Conservation (phyloP, 139 green algal genomes). For the Coelastrella sp. region DNA sequence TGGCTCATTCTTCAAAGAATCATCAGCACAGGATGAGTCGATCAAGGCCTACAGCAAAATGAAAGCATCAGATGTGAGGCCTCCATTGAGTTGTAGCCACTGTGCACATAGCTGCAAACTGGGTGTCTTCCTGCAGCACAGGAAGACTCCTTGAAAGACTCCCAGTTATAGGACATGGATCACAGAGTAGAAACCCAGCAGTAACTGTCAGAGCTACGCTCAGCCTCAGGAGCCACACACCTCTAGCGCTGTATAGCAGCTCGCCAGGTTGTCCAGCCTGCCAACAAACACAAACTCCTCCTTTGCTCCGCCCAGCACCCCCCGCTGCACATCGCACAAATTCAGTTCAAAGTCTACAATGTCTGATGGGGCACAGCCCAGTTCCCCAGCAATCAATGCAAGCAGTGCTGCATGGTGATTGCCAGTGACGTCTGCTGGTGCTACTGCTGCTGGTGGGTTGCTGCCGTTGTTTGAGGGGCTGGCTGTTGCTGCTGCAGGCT, state of each 20-base stretch:
- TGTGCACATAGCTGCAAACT: too few species aligned
- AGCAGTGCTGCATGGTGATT: slow-evolving; percentile 86
- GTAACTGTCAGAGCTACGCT: too few species aligned
- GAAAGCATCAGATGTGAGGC: background rate
- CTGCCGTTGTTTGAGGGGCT: background rate
- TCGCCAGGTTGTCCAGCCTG: slow-evolving; percentile 96
- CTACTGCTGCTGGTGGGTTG: slow-evolving; percentile 11
- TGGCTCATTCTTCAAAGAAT: slow-evolving; percentile 70
- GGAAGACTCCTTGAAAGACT: too few species aligned
- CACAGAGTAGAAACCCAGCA: too few species aligned
- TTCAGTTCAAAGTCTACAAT: slow-evolving; percentile 99
- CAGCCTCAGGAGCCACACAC: slow-evolving; percentile 25
- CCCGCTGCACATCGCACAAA: slow-evolving; percentile 90
- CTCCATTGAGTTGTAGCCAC: too few species aligned
- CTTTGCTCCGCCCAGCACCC: slow-evolving; percentile 69
- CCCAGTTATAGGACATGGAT: too few species aligned
- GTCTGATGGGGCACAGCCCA: slow-evolving; percentile 66
- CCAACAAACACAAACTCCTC: slow-evolving; percentile 94
- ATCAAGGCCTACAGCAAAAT: slow-evolving; percentile 70
- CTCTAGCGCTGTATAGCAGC: slow-evolving; percentile 79
- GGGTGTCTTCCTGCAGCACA: too few species aligned
- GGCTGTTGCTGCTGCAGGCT: background rate
- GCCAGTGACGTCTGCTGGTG: background rate
- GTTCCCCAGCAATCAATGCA: slow-evolving; percentile 80
- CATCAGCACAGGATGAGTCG: slow-evolving; percentile 57